These are phyloP conservation scores for Agaricus blazei DNA, from an alignment of 768 basidiomycete genomes.

Conservation along the genomic window DNA sequence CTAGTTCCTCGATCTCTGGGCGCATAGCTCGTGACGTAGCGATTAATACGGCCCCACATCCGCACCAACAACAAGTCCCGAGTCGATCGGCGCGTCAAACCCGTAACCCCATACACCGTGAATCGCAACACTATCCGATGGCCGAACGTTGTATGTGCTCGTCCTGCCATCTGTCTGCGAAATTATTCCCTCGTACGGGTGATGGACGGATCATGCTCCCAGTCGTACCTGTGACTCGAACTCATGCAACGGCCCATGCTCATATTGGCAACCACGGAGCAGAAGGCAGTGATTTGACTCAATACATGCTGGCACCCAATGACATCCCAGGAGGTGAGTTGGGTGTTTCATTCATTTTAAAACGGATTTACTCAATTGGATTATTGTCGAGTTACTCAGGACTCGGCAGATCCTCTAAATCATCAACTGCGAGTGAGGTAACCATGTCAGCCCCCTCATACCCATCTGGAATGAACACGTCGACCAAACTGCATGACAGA, in stretches of 20 bases:
- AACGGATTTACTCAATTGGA: not conserved
- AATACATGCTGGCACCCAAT: not conserved
- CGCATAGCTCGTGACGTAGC: not conserved
- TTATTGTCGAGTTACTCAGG: constrained; percentile 2
- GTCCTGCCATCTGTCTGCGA: constrained; percentile 8
- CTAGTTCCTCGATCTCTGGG: not conserved
- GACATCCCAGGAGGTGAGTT: not conserved
- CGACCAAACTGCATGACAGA: not conserved
- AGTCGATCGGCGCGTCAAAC: not conserved
- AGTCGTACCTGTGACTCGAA: not conserved
- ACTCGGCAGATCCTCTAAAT: not conserved
- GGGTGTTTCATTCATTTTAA: not conserved
- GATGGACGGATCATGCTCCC: constrained; percentile 6
- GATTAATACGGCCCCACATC: not conserved
- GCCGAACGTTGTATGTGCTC: constrained; percentile 7
- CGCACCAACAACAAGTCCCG: not conserved
- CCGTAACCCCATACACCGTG: not conserved
- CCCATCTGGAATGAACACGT: not conserved
- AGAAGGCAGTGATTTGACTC: not conserved
- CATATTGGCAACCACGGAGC: not conserved
- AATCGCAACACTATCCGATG: constrained; percentile 4
- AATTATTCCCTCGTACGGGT: constrained; percentile 6
- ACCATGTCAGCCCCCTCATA: not conserved
- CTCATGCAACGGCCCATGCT: not conserved
- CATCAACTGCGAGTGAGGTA: not conserved